Conservation (phyloP, 2,329 filamentous ascomycete genomes). For the Diaporthe sp. region DNA sequence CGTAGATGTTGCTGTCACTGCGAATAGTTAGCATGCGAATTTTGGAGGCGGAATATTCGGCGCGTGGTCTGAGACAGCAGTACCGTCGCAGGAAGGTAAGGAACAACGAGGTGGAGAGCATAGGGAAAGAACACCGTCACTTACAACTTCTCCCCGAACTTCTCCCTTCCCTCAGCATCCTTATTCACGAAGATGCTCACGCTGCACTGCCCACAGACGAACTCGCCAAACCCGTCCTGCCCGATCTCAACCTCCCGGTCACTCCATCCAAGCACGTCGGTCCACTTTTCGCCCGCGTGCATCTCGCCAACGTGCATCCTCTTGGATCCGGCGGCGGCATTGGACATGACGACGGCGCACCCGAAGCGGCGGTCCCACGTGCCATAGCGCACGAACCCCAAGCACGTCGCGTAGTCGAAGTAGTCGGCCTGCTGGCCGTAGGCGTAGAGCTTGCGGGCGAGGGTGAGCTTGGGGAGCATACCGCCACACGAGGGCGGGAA, state of each 20-base stretch:
- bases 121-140: slow-evolving; percentile 37
- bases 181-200: slow-evolving; percentile 73
- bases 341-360: slow-evolving; percentile 71
- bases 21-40: not conserved
- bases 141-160: slow-evolving; percentile 59
- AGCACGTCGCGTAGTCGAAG: slow-evolving; percentile 71
- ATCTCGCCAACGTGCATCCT: slow-evolving; percentile 74
- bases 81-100: rapidly evolving
- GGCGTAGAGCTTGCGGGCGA: slow-evolving; percentile 75
- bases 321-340: slow-evolving; percentile 64
- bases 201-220: slow-evolving; percentile 67
- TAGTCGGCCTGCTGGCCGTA: slow-evolving; percentile 78
- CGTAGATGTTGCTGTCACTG: slow-evolving; percentile 49
- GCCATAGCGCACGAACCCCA: slow-evolving; percentile 71
- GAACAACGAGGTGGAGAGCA: too few species aligned
- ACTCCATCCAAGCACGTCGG: slow-evolving; percentile 72
- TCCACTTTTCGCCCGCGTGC: slow-evolving; percentile 74
- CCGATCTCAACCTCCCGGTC: slow-evolving; percentile 71
- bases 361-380: slow-evolving; percentile 62
- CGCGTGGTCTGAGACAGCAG: not conserved
- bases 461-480: slow-evolving; percentile 69
- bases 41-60: rapidly evolving
- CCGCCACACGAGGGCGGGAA: slow-evolving; percentile 67
- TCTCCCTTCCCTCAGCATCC: slow-evolving; percentile 64
- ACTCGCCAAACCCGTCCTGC: slow-evolving; percentile 71